A percentile compares a stretch with the other conserved stretches of the same genome.
phyloP scores from a whole-genome alignment of 495 filamentous ascomycete genomes.

The Parmelia sp. region DNA sequence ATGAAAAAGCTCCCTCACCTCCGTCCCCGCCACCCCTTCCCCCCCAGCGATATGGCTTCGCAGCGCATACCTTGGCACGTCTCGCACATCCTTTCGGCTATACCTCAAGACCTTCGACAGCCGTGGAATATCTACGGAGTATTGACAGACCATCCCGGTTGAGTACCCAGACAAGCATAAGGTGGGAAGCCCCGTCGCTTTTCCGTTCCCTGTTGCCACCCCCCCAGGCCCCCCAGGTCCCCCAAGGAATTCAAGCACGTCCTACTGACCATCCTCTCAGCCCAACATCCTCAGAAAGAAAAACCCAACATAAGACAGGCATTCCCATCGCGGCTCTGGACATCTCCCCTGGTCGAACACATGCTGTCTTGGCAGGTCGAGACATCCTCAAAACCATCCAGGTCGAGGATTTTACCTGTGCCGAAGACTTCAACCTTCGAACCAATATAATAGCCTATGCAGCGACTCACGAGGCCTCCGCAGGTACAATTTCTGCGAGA shows the following conservation, averaged over 20 bases:
- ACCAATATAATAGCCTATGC: constrained; percentile 66
- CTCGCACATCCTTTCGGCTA: constrained; percentile 54
- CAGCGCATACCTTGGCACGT: constrained; percentile 50
- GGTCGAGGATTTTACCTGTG: constrained; percentile 61
- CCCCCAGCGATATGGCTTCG: constrained; percentile 42
- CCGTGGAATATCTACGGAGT: constrained; percentile 31
- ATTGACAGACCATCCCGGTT: constrained; percentile 11
- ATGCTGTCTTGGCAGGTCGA: constrained; percentile 73
- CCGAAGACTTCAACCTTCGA: constrained; percentile 75
- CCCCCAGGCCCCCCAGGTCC: constrained; percentile 11
- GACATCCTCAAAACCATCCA: constrained; percentile 79
- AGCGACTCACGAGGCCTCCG: constrained; percentile 49
- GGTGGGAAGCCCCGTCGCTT: constrained; percentile 15
- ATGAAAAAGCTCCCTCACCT: constrained; percentile 34
- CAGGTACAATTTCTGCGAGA: constrained; percentile 44
- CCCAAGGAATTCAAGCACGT: constrained; percentile 1
- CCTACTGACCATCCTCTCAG: constrained; percentile 29
- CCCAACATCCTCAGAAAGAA: constrained; percentile 64
- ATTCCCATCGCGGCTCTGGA: constrained; percentile 70
- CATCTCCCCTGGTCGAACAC: constrained; percentile 65
- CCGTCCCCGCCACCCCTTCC: constrained; percentile 49
- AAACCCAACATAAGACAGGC: constrained; percentile 59
- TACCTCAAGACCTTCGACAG: constrained; percentile 49
- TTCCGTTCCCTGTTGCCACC: neutral
- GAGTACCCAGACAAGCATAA: constrained; percentile 20